A percentile compares a stretch with the other conserved stretches of the same genome.
Conservation (phyloP, 495 filamentous ascomycete genomes). For the Bombardia bombarda region DNA sequence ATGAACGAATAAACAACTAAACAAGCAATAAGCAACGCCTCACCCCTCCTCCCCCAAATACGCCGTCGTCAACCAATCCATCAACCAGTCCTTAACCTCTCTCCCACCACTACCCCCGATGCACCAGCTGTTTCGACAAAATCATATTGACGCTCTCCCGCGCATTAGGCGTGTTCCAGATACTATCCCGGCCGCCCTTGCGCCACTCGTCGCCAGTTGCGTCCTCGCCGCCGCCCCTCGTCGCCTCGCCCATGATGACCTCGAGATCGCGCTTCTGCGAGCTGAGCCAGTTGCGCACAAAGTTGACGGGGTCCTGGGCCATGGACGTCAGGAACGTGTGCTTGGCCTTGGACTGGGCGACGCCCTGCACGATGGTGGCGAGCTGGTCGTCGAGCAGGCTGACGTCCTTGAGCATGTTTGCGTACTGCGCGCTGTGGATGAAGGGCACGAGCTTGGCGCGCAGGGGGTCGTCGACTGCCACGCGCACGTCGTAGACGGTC, state of each 20-base stretch:
- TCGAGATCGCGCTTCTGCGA: slow-evolving; percentile 87
- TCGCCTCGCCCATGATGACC: slow-evolving; percentile 75
- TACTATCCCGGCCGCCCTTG: slow-evolving; percentile 39
- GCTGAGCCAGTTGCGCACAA: slow-evolving; percentile 75
- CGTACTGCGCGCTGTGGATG: slow-evolving; percentile 46
- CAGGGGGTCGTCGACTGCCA: slow-evolving; percentile 78
- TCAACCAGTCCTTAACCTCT: too few species aligned
- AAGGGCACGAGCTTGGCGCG: slow-evolving; percentile 58
- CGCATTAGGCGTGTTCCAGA: slow-evolving; percentile 47
- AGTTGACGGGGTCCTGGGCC: slow-evolving; percentile 70
- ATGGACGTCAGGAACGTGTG: slow-evolving; percentile 74
- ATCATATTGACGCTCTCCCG: slow-evolving; percentile 49
- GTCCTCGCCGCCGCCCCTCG: slow-evolving; percentile 57
- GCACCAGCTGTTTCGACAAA: slow-evolving; percentile 30
- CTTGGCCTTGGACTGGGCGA: slow-evolving; percentile 72
- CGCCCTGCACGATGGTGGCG: slow-evolving; percentile 66
- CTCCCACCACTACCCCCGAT: too few species aligned
- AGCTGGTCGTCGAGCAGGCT: slow-evolving; percentile 72
- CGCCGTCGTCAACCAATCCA: too few species aligned
- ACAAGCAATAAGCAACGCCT: too few species aligned
- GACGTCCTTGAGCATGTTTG: slow-evolving; percentile 61
- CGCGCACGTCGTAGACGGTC: slow-evolving; percentile 82
- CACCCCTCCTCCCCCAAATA: too few species aligned
- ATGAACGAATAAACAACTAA: too few species aligned
- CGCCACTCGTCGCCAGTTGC: slow-evolving; percentile 49